A percentile compares a stretch with the other conserved stretches of the same genome.
Evolutionary conservation across 2,329 filamentous ascomycete species (phyloP).

Genomic region (Colletotrichum viniferum): DNA sequence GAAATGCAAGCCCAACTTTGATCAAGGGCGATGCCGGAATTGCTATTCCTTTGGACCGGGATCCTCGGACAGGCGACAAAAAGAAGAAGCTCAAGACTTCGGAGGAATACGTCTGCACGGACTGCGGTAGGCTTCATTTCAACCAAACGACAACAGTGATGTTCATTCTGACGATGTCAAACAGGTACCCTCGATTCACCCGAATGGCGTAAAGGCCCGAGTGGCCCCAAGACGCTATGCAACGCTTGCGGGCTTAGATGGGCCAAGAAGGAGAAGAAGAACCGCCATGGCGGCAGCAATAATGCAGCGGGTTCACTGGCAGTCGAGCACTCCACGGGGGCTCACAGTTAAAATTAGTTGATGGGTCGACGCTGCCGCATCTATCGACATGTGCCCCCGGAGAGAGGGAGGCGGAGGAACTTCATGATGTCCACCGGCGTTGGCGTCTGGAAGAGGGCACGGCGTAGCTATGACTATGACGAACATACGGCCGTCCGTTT

Average conservation of each 20-base stretch:
- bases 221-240: constrained; percentile 91
- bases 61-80: constrained; percentile 74
- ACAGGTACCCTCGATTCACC: constrained; percentile 84
- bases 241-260: constrained; percentile 87
- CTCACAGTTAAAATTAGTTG: neutral
- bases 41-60: constrained; percentile 80
- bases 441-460: constrained; percentile 10
- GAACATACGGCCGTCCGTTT: constrained; percentile 8
- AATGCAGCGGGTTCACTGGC: constrained; percentile 4
- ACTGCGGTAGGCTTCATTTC: constrained; percentile 71
- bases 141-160: neutral
- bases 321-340: constrained; percentile 6
- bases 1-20: constrained; percentile 78
- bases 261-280: constrained; percentile 85
- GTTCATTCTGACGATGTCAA: neutral
- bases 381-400: neutral
- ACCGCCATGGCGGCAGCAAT: constrained; percentile 26
- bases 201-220: constrained; percentile 93
- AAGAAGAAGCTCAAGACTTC: constrained; percentile 86
- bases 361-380: constrained; percentile 2
- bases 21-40: constrained; percentile 88
- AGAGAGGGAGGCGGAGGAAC: neutral
- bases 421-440: neutral
- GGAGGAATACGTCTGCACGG: constrained; percentile 93
- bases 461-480: constrained; percentile 5